These are phyloP conservation scores for Dactylorhiza incarnata DNA, from an alignment of 106 monocot species.

Conservation along the genomic window DNA sequence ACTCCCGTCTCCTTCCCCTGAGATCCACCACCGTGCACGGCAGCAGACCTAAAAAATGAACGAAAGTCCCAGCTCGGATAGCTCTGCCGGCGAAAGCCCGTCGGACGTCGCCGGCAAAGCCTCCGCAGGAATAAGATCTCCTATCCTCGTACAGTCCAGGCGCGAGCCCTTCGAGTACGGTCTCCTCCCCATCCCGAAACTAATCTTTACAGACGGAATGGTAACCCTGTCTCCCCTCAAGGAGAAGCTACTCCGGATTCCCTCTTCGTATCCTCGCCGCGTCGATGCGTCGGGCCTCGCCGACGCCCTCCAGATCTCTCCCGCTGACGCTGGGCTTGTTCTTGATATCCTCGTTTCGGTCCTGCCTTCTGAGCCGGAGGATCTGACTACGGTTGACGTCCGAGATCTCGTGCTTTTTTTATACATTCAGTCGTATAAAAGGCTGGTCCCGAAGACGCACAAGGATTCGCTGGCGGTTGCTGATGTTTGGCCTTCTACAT, in stretches of 20 bases:
- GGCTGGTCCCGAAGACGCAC: conserved; percentile 39
- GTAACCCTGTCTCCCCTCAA: conserved; percentile 47
- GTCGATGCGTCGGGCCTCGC: conserved; percentile 33
- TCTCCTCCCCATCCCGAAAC: conserved; percentile 91
- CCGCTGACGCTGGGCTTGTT: conserved; percentile 44
- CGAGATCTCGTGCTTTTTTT: conserved; percentile 41
- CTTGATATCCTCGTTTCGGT: conserved; percentile 59
- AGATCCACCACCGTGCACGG: not conserved
- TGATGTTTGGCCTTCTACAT: conserved; percentile 65
- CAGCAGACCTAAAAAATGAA: not conserved
- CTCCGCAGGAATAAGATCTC: not conserved
- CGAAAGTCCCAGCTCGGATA: not conserved
- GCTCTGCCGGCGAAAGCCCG: not conserved
- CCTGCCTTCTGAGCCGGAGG: conserved; percentile 29
- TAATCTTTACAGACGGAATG: conserved; percentile 70
- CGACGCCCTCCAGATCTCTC: conserved; percentile 65
- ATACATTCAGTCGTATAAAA: conserved; percentile 58
- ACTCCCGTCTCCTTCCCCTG: not conserved
- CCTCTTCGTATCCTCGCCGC: conserved; percentile 9
- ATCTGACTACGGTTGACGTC: conserved; percentile 20
- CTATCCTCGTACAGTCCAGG: conserved; percentile 55
- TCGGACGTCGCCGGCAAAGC: not conserved
- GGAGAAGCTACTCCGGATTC: conserved; percentile 31
- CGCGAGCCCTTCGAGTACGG: conserved; percentile 91
- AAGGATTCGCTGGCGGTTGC: conserved; percentile 59